Conservation (phyloP, 306 rosid genomes). For the Dalbergia oliveri region DNA sequence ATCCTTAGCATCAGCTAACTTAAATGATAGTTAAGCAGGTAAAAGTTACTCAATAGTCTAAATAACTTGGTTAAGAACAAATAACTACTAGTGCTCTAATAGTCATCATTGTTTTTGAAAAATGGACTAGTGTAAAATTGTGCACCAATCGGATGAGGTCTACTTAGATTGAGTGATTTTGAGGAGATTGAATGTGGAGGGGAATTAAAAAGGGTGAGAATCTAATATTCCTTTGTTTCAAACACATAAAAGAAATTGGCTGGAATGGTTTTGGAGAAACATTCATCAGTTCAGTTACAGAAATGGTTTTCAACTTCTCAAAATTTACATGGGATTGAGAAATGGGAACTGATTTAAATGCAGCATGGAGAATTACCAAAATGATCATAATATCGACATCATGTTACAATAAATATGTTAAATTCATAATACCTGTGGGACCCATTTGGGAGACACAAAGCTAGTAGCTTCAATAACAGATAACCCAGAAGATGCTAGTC, state of each 20-base stretch:
- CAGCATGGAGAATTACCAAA: slow-evolving; percentile 17
- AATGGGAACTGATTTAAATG: background rate
- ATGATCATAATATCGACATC: slow-evolving; percentile 16
- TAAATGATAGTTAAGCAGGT: background rate
- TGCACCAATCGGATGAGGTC: slow-evolving; percentile 19
- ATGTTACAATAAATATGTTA: slow-evolving; percentile 22
- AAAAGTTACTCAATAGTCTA: too few relatives aligned
- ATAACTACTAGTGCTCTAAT: too few relatives aligned
- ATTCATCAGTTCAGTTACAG: background rate
- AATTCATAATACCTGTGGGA: slow-evolving; percentile 76
- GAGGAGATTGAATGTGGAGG: background rate
- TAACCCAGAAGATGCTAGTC: slow-evolving; percentile 77
- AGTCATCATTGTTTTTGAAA: slow-evolving; percentile 24
- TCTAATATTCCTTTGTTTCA: slow-evolving; percentile 20
- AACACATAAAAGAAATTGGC: slow-evolving; percentile 1
- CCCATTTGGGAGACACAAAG: slow-evolving; percentile 98
- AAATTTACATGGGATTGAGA: background rate
- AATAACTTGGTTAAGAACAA: too few relatives aligned
- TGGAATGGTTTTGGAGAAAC: slow-evolving; percentile 20
- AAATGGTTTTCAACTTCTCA: background rate
- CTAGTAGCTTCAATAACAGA: slow-evolving; percentile 91
- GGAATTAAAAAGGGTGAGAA: slow-evolving; percentile 3
- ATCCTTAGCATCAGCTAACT: slow-evolving; percentile 89
- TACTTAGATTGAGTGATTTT: background rate
- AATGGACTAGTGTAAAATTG: slow-evolving; percentile 10